These are phyloP conservation scores for Monosporascus sp. DNA, from an alignment of 2,329 filamentous ascomycete genomes.

Conservation along the genomic window DNA sequence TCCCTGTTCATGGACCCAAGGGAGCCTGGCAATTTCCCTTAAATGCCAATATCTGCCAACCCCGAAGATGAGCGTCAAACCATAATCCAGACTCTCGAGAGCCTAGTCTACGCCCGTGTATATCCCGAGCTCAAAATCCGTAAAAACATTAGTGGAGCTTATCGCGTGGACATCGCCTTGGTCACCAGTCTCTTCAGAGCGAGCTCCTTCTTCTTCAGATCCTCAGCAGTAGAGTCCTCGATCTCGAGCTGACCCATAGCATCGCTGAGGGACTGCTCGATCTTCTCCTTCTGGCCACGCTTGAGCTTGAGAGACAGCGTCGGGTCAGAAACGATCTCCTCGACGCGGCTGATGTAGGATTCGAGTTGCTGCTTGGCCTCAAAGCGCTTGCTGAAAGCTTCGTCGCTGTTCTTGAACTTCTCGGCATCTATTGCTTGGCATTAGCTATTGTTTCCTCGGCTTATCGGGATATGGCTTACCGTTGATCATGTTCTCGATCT, in stretches of 20 bases:
- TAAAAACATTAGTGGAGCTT: constrained; percentile 35
- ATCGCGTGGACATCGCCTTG: constrained; percentile 94
- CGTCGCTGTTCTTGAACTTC: constrained; percentile 97
- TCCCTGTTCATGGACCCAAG: constrained; percentile 18
- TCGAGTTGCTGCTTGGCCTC: constrained; percentile 99
- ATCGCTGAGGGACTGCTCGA: constrained; percentile 92
- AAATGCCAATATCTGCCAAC: constrained; percentile 21
- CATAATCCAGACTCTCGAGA: constrained; percentile 20
- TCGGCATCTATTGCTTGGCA: constrained; percentile 62
- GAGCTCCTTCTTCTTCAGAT: constrained; percentile 99
- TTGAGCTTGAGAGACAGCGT: constrained; percentile 95
- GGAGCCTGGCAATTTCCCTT: constrained; percentile 15
- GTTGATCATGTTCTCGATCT: constrained; percentile 98
- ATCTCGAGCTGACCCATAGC: constrained; percentile 97
- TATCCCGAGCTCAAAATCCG: constrained; percentile 20
- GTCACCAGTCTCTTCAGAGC: constrained; percentile 96
- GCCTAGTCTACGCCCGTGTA: constrained; percentile 23
- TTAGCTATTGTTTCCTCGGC: constrained; percentile 8
- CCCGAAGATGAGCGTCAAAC: constrained; percentile 18
- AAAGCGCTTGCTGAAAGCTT: constrained; percentile 99
- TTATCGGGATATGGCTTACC: constrained; percentile 41
- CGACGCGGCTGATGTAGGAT: constrained; percentile 96
- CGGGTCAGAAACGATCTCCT: constrained; percentile 98
- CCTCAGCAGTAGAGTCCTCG: constrained; percentile 83
- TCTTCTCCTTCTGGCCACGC: constrained; percentile 99